Evolutionary conservation across 73 alveolate genomes (phyloP).

Genomic region (Symbiodinium natans): DNA sequence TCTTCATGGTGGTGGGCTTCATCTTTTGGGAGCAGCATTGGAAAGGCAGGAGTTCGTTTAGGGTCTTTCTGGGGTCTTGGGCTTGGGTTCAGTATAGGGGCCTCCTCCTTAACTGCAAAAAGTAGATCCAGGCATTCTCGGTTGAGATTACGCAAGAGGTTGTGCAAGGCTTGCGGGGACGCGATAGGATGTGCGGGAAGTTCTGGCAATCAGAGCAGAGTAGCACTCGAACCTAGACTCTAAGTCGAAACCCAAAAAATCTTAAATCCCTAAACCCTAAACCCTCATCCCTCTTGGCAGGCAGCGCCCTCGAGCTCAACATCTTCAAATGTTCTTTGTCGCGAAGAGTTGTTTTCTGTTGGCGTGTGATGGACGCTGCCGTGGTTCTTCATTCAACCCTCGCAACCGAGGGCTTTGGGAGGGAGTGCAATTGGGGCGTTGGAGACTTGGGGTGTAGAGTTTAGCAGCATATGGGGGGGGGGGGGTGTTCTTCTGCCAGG

Average conservation of each 20-base stretch:
- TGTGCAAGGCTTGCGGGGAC: too few relatives aligned
- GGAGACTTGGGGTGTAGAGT: background rate
- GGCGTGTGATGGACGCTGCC: too few relatives aligned
- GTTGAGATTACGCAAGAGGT: too few relatives aligned
- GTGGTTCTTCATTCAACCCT: too few relatives aligned
- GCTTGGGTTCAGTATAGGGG: background rate
- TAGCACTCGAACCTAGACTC: background rate
- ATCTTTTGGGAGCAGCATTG: constrained; percentile 19
- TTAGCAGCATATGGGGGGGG: background rate
- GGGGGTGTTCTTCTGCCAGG: background rate
- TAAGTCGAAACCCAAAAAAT: background rate
- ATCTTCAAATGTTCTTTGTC: background rate
- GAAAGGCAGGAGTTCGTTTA: background rate
- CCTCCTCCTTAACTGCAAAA: too few relatives aligned
- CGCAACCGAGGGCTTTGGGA: too few relatives aligned
- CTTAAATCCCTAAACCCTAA: background rate
- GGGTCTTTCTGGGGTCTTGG: background rate
- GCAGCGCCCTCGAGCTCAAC: constrained; percentile 36
- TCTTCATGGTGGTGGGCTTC: constrained; percentile 31
- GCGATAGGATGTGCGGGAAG: too few relatives aligned
- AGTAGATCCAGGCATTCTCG: too few relatives aligned
- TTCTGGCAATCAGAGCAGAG: too few relatives aligned
- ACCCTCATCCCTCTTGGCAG: background rate
- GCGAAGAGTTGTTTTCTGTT: background rate
- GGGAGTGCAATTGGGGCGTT: background rate